Conservation (phyloP, 2,329 filamentous ascomycete genomes). For the Leptoxyphium fumago region DNA sequence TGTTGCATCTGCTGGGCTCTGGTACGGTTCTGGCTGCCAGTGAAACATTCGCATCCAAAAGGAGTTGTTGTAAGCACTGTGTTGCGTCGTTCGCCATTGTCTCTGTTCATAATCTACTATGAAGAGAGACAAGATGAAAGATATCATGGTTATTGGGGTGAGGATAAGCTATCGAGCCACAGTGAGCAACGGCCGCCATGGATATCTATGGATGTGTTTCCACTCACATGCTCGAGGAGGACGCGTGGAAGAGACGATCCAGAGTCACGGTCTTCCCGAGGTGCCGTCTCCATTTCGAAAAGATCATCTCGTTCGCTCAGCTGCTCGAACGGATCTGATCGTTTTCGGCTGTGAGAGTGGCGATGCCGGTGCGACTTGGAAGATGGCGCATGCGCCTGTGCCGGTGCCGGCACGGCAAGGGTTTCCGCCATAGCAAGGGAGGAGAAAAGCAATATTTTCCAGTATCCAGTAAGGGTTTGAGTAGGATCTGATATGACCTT, state of each 20-base stretch:
- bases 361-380: neutral
- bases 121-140: conserved; percentile 50
- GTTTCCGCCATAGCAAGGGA: too few species aligned
- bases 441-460: too few species aligned
- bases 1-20: conserved; percentile 19
- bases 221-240: too few species aligned
- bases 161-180: conserved; percentile 28
- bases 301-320: neutral
- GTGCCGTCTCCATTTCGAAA: neutral
- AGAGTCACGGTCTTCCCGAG: neutral
- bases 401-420: too few species aligned
- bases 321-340: neutral
- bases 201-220: neutral
- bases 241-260: neutral
- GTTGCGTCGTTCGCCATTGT: conserved; percentile 29
- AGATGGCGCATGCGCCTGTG: neutral
- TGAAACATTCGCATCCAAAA: conserved; percentile 22
- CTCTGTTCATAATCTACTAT: conserved; percentile 46
- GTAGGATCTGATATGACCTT: too few species aligned
- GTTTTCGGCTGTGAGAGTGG: neutral
- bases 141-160: conserved; percentile 48
- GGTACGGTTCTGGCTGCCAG: conserved; percentile 30
- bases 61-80: conserved; percentile 21
- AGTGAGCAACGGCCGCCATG: neutral
- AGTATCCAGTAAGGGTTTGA: too few species aligned